A percentile compares a stretch with the other conserved stretches of the same genome.
Conservation (phyloP, 495 filamentous ascomycete genomes). For the Neurospora sp. region DNA sequence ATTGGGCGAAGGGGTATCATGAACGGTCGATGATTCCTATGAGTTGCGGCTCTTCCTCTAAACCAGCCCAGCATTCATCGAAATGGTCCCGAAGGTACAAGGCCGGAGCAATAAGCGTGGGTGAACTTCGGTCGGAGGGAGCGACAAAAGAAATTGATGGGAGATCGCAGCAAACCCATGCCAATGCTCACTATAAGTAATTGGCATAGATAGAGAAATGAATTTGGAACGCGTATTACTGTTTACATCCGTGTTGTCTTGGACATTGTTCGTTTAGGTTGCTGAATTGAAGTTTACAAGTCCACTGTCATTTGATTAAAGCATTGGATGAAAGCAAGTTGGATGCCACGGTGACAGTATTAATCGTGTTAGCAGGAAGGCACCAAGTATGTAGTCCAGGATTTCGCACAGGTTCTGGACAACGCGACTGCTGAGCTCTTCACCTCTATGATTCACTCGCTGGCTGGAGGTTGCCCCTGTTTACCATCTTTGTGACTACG, state of each 20-base stretch:
- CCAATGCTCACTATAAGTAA: background rate
- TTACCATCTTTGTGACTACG: no score
- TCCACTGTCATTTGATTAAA: background rate
- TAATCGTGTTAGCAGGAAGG: background rate
- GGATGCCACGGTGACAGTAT: background rate
- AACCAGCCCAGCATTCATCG: background rate
- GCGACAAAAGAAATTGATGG: background rate
- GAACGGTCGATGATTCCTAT: background rate
- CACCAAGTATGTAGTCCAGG: background rate
- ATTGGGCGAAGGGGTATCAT: no score
- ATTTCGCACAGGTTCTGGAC: background rate
- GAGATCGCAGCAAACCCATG: background rate
- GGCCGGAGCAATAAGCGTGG: background rate
- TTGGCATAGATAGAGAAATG: background rate
- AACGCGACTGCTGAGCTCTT: background rate
- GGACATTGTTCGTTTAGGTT: background rate
- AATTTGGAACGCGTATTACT: background rate
- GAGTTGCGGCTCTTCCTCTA: accelerated
- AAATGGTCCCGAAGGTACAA: background rate
- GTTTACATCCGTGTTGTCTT: background rate
- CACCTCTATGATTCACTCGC: background rate
- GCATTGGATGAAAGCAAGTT: background rate
- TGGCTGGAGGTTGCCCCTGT: background rate
- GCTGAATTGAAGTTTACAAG: background rate
- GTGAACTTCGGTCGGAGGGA: background rate